Evolutionary conservation across 1,139 yeast species (phyloP).

Genomic region (Suhomyces terraborum): DNA sequence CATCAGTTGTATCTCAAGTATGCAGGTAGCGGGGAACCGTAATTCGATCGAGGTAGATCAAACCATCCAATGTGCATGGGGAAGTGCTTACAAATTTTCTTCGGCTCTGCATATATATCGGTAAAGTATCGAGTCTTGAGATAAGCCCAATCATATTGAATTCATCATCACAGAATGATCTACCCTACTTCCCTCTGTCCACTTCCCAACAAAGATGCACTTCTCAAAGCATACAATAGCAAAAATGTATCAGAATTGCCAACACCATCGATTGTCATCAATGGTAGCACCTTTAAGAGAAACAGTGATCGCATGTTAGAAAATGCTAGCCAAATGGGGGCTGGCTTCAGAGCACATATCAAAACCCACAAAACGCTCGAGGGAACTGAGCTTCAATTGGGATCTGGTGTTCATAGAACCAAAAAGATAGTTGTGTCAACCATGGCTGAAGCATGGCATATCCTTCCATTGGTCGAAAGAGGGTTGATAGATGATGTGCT

Average conservation of each 20-base stretch:
- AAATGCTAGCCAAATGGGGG: slow-evolving; percentile 31
- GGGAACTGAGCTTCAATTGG: slow-evolving; percentile 36
- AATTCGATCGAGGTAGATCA: background rate
- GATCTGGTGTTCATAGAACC: slow-evolving; percentile 27
- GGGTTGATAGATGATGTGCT: slow-evolving; percentile 59
- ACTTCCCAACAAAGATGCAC: slow-evolving; percentile 26
- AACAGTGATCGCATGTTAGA: slow-evolving; percentile 37
- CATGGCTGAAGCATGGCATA: slow-evolving; percentile 62
- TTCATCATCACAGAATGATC: slow-evolving; percentile 3
- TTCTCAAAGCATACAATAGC: slow-evolving; percentile 30
- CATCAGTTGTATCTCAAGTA: background rate
- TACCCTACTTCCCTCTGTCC: slow-evolving; percentile 19
- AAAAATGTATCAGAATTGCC: slow-evolving; percentile 39
- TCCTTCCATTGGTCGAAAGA: slow-evolving; percentile 45
- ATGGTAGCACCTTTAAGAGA: slow-evolving; percentile 27
- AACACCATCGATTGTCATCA: slow-evolving; percentile 57
- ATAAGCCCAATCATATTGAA: background rate
- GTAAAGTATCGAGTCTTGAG: background rate
- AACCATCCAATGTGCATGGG: too few species aligned
- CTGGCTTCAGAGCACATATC: slow-evolving; percentile 64
- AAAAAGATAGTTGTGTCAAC: slow-evolving; percentile 70
- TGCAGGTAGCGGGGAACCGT: background rate
- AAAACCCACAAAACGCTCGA: slow-evolving; percentile 68
- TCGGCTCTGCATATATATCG: background rate
- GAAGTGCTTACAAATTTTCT: too few species aligned